These are phyloP conservation scores for Penicillium diatomitis DNA, from an alignment of 495 filamentous ascomycete genomes.

Conservation along the genomic window DNA sequence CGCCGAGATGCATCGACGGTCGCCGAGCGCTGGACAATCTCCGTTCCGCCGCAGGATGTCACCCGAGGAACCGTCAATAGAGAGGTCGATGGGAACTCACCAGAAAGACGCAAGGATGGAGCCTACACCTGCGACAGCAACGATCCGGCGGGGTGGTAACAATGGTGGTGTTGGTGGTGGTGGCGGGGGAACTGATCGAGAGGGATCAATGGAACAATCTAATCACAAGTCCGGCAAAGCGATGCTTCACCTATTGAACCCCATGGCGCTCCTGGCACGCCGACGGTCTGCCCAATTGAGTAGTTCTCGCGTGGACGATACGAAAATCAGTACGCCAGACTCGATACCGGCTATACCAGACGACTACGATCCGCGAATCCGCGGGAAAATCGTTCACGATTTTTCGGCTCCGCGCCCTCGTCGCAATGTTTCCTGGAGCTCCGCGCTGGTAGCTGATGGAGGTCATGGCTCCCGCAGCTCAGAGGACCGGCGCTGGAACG, in stretches of 20 bases:
- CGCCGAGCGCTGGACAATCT: slow-evolving; percentile 17
- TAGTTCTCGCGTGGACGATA: slow-evolving; percentile 35
- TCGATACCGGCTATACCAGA: slow-evolving; percentile 54
- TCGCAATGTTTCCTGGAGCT: slow-evolving; percentile 39
- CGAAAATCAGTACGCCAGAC: slow-evolving; percentile 37
- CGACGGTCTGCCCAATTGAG: slow-evolving; percentile 45
- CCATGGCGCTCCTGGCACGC: slow-evolving; percentile 53
- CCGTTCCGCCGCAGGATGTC: slow-evolving; percentile 29
- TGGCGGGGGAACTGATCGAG: slow-evolving; percentile 14
- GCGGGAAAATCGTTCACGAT: slow-evolving; percentile 78
- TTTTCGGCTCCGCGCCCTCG: slow-evolving; percentile 76
- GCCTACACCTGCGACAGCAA: not conserved
- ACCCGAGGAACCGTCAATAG: slow-evolving; percentile 20
- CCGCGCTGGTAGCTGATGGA: slow-evolving; percentile 7
- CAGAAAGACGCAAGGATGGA: slow-evolving; percentile 24
- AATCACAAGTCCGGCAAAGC: slow-evolving; percentile 44
- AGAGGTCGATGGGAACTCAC: slow-evolving; percentile 15
- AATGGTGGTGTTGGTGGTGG: no score
- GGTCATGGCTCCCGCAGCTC: not conserved
- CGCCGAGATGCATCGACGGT: slow-evolving; percentile 20
- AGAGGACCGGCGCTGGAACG: slow-evolving; percentile 13
- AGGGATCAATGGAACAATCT: slow-evolving; percentile 19
- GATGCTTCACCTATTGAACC: slow-evolving; percentile 60
- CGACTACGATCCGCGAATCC: slow-evolving; percentile 77
- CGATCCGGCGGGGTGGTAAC: slow-evolving; percentile 4